Evolutionary conservation across 352 stramenopile species (phyloP), one percentile per base, ranked within the genome.

Genomic region (Peronosclerospora sorghi): DNA sequence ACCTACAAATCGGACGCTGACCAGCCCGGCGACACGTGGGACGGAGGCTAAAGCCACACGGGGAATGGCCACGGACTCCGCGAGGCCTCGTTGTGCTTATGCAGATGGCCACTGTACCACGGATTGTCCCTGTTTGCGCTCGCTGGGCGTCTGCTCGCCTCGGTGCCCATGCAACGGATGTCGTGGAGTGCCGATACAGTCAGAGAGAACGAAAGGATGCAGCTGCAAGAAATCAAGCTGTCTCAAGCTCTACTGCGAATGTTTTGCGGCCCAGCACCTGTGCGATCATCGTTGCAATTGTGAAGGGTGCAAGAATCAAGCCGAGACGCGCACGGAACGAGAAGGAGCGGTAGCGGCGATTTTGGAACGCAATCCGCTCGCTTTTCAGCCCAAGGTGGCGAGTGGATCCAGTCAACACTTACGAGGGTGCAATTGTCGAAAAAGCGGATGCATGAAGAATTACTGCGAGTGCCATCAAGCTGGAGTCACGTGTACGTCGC

Each of bases 211-310:
- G 0, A 74, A 75, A 30, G 73, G 76, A 27, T 98, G 95, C 59
- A 97, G 94, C 41, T 98, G 94, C 68, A 97, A 97, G 64, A 97
- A 97, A 44, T 97, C 88, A 8, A 94, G 95, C 45, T 98, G 95
- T 54, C 77, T 98, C 6, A 98, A 98, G 54, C 63, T 98, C 17
- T 92, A 92, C 44, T 92, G 79, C 43, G 79, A 92, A 48, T 92
- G 79, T 41, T 72, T 92, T 14, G 73, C 77, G 0, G 62, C 76
- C 1, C 70, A 88, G 30, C 62, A 62, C 9, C 59, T 82, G 35
- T 92, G 79, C 36, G 73, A 82, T 48, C 56, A 65, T 48, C 69
- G 70, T 8, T 92, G 79, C 51, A 74, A 86, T 54, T 92, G 79
- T 32, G 64, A 84, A 55, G 68, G 73, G n/a, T 92, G 79, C 59